Evolutionary conservation across 345 rosid genomes (phyloP).

Genomic region (Euphorbia peplus): DNA sequence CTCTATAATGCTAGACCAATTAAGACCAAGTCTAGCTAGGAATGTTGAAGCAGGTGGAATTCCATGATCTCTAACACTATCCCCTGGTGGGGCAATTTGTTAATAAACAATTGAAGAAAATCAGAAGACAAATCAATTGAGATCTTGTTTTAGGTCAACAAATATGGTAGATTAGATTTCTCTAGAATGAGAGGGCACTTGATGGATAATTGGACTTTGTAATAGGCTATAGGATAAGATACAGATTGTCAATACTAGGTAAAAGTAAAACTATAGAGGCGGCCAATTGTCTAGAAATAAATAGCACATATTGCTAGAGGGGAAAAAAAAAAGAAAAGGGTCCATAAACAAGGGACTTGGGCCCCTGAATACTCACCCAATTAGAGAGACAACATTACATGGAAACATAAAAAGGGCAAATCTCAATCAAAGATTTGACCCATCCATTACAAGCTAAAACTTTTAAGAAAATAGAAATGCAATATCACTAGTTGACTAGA

Average conservation of each 20-base stretch:
- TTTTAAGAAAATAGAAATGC: too few species aligned
- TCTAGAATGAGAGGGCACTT: not conserved
- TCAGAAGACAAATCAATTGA: not conserved
- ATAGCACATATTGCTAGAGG: too few species aligned
- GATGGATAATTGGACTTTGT: not conserved
- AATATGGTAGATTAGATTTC: too few species aligned
- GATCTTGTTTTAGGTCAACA: not conserved
- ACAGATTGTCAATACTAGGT: constrained; percentile 7
- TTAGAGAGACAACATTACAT: constrained; percentile 23
- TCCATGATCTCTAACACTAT: too few species aligned
- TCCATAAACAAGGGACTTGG: constrained; percentile 32
- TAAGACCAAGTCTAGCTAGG: too few species aligned
- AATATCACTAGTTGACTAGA: too few species aligned
- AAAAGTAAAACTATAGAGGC: not conserved
- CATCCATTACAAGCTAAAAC: not conserved
- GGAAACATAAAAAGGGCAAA: constrained; percentile 21
- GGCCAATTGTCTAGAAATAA: not conserved
- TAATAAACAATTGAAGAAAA: not conserved
- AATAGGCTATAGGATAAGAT: not conserved
- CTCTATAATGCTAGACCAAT: too few species aligned
- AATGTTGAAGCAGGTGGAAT: too few species aligned
- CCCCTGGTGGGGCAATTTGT: too few species aligned
- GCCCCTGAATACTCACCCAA: constrained; percentile 27
- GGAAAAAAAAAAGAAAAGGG: too few species aligned
- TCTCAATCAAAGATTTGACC: constrained; percentile 31